Percentiles rank a stretch among this genome's conserved stretches.
Evolutionary conservation across 306 rosid species (phyloP).

Genomic region (Castanopsis chinensis): DNA sequence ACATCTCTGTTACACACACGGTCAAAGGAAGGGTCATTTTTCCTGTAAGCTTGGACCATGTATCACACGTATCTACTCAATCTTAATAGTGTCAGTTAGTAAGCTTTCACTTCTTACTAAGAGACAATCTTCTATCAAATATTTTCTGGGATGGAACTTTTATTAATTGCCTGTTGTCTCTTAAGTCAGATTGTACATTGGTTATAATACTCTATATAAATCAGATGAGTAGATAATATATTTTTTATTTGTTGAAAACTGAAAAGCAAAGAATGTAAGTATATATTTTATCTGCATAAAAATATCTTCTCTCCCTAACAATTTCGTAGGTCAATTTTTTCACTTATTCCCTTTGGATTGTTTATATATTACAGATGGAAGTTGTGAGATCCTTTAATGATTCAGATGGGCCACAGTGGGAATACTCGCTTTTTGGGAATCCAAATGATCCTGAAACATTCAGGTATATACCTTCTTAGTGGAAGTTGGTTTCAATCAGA

Average conservation of each 20-base stretch:
- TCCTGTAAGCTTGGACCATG: not conserved
- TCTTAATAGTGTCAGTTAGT: not conserved
- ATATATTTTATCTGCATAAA: constrained; percentile 8
- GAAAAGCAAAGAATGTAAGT: not conserved
- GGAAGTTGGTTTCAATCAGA: not conserved
- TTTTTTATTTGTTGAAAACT: not conserved
- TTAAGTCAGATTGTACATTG: not conserved
- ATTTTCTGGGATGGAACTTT: not conserved
- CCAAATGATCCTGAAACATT: constrained; percentile 93
- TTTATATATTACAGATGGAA: constrained; percentile 62
- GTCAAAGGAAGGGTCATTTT: not conserved
- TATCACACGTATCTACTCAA: not conserved
- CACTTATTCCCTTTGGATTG: constrained; percentile 25
- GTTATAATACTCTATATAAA: not conserved
- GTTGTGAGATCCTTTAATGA: constrained; percentile 85
- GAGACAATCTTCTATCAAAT: not conserved
- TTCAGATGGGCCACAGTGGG: constrained; percentile 92
- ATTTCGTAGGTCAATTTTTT: constrained; percentile 19
- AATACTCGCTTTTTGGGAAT: constrained; percentile 90
- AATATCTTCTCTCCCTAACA: not conserved
- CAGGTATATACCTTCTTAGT: constrained; percentile 46
- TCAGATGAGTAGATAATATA: not conserved
- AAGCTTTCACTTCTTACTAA: not conserved
- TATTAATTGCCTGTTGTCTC: not conserved
- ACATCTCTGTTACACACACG: too few relatives aligned